phyloP scores from a whole-genome alignment of 2,329 filamentous ascomycete genomes.

The Ascomycota sp. region DNA sequence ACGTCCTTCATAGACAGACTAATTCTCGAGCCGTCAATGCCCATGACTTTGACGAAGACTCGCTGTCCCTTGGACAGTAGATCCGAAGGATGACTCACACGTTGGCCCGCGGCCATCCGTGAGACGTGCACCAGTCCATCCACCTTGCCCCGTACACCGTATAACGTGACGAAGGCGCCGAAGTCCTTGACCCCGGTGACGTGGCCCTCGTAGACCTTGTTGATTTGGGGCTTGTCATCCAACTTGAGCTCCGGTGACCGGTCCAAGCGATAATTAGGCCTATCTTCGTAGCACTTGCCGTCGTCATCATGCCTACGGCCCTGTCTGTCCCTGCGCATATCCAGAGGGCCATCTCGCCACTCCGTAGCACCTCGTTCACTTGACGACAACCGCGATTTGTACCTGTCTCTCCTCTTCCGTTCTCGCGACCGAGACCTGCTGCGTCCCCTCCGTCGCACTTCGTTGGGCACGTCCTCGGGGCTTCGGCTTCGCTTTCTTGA shows the following conservation, averaged over 20 bases:
- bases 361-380: conserved; percentile 24
- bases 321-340: conserved; percentile 12
- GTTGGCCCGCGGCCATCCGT: conserved; percentile 61
- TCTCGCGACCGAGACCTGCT: conserved; percentile 10
- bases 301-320: conserved; percentile 19
- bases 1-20: conserved; percentile 95
- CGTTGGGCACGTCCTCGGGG: conserved; percentile 25
- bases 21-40: conserved; percentile 61
- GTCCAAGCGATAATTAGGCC: conserved; percentile 24
- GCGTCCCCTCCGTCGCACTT: conserved; percentile 8
- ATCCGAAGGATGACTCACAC: conserved; percentile 84
- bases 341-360: conserved; percentile 15
- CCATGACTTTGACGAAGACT: conserved; percentile 85
- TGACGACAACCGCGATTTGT: conserved; percentile 18
- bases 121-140: conserved; percentile 91
- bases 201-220: conserved; percentile 77
- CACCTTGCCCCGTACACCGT: conserved; percentile 68
- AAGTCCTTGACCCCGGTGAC: conserved; percentile 92
- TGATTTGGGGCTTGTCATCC: conserved; percentile 61
- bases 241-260: conserved; percentile 50
- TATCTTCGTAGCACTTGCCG: conserved; percentile 29
- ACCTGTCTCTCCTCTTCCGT: conserved; percentile 14
- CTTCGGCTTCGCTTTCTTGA: conserved; percentile 39
- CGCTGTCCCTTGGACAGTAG: conserved; percentile 59
- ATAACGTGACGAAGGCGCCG: conserved; percentile 84